phyloP scores from a whole-genome alignment of 1,284 basidiomycete genomes.

The Thecaphora frezii region DNA sequence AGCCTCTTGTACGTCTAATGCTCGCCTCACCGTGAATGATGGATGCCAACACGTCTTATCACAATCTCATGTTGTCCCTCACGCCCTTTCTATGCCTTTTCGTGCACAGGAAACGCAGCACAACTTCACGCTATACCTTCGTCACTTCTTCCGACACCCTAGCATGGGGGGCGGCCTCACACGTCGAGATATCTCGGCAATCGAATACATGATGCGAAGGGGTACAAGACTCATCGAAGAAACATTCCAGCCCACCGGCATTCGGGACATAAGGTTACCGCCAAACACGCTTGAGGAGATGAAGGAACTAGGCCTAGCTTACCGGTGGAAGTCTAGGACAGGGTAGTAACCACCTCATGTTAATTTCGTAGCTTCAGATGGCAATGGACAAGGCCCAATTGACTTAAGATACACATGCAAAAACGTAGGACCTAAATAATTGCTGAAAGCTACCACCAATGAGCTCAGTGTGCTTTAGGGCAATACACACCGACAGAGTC shows the following conservation, averaged over 20 bases:
- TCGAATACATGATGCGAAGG: conserved; percentile 55
- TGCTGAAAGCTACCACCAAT: no score
- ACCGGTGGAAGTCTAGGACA: no score
- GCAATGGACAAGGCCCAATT: no score
- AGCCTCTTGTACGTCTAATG: conserved; percentile 37
- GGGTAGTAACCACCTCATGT: no score
- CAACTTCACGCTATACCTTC: conserved; percentile 54
- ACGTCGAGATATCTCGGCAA: conserved; percentile 50
- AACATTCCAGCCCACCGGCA: conserved; percentile 42
- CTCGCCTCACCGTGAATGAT: neutral
- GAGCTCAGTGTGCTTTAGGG: no score
- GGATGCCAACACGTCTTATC: neutral
- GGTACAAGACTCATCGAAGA: conserved; percentile 45
- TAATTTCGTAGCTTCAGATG: no score
- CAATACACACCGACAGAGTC: no score
- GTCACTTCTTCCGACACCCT: conserved; percentile 55
- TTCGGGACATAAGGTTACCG: conserved; percentile 34
- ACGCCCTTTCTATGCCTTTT: no score
- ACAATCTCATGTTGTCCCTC: neutral
- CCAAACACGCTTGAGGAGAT: no score
- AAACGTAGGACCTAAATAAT: no score
- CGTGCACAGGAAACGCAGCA: conserved; percentile 45
- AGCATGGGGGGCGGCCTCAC: conserved; percentile 48
- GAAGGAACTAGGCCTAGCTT: no score
- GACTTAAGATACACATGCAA: no score